Evolutionary conservation across 495 filamentous ascomycete species (phyloP).

Genomic region (Chaetomium fimeti): DNA sequence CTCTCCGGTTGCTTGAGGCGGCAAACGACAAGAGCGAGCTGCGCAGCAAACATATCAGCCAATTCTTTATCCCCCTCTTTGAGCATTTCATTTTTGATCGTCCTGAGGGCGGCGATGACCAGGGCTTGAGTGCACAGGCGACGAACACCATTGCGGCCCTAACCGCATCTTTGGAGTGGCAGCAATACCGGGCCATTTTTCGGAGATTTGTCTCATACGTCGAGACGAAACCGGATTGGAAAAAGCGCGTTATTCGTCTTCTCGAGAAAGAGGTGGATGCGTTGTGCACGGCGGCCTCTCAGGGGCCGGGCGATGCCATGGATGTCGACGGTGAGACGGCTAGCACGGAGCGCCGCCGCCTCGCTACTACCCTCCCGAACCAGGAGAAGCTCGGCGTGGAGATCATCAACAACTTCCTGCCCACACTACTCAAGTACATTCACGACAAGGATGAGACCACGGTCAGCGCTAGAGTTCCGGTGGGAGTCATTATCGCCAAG

Average conservation of each 20-base stretch:
- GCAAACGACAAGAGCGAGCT: slow-evolving; percentile 62
- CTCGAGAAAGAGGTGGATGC: slow-evolving; percentile 78
- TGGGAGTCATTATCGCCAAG: slow-evolving; percentile 83
- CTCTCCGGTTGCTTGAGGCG: slow-evolving; percentile 69
- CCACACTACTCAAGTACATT: slow-evolving; percentile 72
- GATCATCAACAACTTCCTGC: slow-evolving; percentile 70
- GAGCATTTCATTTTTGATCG: slow-evolving; percentile 91
- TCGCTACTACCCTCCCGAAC: slow-evolving; percentile 66
- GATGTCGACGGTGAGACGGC: slow-evolving; percentile 40
- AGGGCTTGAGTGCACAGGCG: slow-evolving; percentile 81
- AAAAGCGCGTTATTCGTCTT: slow-evolving; percentile 81
- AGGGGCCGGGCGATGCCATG: slow-evolving; percentile 42
- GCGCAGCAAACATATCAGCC: slow-evolving; percentile 70
- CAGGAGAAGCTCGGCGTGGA: slow-evolving; percentile 70
- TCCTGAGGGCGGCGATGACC: slow-evolving; percentile 70
- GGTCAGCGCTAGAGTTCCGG: slow-evolving; percentile 85
- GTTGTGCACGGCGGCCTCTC: slow-evolving; percentile 53
- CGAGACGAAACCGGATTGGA: slow-evolving; percentile 73
- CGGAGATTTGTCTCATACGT: slow-evolving; percentile 77
- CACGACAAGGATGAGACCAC: slow-evolving; percentile 91
- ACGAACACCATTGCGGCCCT: slow-evolving; percentile 71
- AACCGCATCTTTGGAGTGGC: slow-evolving; percentile 78
- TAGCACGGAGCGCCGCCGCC: slow-evolving; percentile 33
- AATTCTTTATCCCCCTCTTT: slow-evolving; percentile 85
- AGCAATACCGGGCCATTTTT: slow-evolving; percentile 81